Conservation (phyloP, 2,329 filamentous ascomycete species). For the Cryphonectria parasitica region DNA sequence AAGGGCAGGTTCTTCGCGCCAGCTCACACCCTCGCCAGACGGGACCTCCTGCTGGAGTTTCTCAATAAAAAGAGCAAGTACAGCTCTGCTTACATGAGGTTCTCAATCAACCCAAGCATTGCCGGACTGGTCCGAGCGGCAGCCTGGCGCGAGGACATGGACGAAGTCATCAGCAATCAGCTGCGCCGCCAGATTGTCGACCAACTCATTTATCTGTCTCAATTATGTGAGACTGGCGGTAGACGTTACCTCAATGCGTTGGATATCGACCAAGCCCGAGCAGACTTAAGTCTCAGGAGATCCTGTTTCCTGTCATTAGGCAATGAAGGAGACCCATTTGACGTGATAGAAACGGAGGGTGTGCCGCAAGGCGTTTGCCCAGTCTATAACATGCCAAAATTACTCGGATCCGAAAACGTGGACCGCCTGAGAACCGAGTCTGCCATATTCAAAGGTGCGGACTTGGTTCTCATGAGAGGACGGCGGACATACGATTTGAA, state of each 20-base stretch:
- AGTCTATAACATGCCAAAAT: constrained; percentile 55
- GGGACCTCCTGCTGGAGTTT: constrained; percentile 39
- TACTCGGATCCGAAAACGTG: constrained; percentile 55
- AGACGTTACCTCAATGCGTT: constrained; percentile 49
- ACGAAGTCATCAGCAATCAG: constrained; percentile 52
- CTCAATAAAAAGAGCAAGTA: constrained; percentile 25
- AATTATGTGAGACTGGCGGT: constrained; percentile 34
- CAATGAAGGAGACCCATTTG: constrained; percentile 42
- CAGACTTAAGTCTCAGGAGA: constrained; percentile 39
- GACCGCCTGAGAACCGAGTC: constrained; percentile 43
- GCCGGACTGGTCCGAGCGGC: constrained; percentile 29
- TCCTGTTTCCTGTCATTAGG: constrained; percentile 53
- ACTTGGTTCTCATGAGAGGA: constrained; percentile 49
- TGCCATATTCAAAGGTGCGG: constrained; percentile 41
- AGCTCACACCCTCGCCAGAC: constrained; percentile 40
- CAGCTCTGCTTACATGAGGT: constrained; percentile 25
- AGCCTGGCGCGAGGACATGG: constrained; percentile 61
- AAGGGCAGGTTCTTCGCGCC: constrained; percentile 32
- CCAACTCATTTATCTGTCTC: constrained; percentile 47
- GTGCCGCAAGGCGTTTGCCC: constrained; percentile 44
- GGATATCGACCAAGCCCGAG: constrained; percentile 49
- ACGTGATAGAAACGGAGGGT: constrained; percentile 48
- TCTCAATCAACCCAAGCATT: constrained; percentile 29
- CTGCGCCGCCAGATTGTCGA: constrained; percentile 53
- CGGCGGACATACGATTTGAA: constrained; percentile 50